These are phyloP conservation scores for Megacollybia marginata DNA, from an alignment of 768 basidiomycete genomes.

Conservation along the genomic window DNA sequence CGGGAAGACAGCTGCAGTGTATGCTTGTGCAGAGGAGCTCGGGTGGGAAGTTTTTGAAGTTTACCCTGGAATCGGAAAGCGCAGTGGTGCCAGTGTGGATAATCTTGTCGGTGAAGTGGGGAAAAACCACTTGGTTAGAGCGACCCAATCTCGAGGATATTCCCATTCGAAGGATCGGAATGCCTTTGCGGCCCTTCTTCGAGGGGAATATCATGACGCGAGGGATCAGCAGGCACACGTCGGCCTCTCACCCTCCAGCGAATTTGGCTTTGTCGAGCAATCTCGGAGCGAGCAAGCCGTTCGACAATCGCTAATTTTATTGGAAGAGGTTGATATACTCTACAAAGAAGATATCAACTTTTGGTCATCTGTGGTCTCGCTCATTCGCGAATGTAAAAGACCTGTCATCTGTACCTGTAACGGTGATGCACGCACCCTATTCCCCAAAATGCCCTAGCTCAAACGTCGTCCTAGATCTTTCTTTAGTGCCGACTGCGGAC, in stretches of 20 bases:
- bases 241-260: background rate
- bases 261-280: background rate
- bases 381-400: constrained; percentile 78
- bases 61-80: constrained; percentile 88
- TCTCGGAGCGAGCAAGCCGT: constrained; percentile 24
- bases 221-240: background rate
- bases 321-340: constrained; percentile 94
- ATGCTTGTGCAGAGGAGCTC: constrained; percentile 90
- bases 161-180: background rate
- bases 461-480: constrained; percentile 43
- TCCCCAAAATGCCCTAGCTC: constrained; percentile 5
- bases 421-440: constrained; percentile 41
- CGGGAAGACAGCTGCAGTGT: constrained; percentile 90
- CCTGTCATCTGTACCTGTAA: constrained; percentile 96
- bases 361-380: constrained; percentile 73
- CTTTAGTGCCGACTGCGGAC: constrained; percentile 60
- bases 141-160: constrained; percentile 1
- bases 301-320: constrained; percentile 79
- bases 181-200: background rate
- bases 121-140: constrained; percentile 75
- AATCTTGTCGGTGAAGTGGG: constrained; percentile 87
- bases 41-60: constrained; percentile 98
- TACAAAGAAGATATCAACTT: constrained; percentile 83
- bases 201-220: background rate
- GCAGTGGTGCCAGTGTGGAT: constrained; percentile 73